Percentiles rank a stretch among this genome's conserved stretches.
phyloP scores from a whole-genome alignment of 208 protist genomes.

The Crithidia bombi region DNA sequence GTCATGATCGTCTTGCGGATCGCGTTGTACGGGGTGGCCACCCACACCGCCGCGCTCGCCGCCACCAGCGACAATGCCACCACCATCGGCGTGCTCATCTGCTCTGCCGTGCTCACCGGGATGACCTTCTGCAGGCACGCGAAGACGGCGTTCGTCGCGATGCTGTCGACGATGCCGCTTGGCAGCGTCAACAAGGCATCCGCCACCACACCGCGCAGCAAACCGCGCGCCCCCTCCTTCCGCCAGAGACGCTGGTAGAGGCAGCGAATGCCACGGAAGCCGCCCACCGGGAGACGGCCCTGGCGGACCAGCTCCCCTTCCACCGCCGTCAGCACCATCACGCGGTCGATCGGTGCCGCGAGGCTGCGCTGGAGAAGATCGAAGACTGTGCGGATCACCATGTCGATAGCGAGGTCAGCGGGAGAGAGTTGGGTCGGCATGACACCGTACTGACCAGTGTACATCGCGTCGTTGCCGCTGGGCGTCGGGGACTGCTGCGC shows the following conservation, averaged over 20 bases:
- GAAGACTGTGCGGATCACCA: conserved; percentile 49
- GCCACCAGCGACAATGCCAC: conserved; percentile 58
- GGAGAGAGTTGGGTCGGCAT: conserved; percentile 19
- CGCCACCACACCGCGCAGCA: conserved; percentile 69
- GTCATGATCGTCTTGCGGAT: conserved; percentile 77
- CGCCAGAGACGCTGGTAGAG: conserved; percentile 60
- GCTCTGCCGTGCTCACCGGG: conserved; percentile 38
- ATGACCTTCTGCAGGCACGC: conserved; percentile 45
- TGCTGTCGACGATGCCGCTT: conserved; percentile 53
- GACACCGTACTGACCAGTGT: conserved; percentile 20
- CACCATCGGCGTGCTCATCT: conserved; percentile 47
- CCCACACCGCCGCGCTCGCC: conserved; percentile 52
- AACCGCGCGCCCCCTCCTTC: conserved; percentile 58
- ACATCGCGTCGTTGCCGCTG: conserved; percentile 14
- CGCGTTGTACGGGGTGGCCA: conserved; percentile 73
- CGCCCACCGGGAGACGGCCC: conserved; percentile 61
- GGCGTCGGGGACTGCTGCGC: conserved; percentile 9
- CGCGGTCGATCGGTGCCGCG: conserved; percentile 61
- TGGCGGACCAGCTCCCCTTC: conserved; percentile 80
- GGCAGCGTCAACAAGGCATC: conserved; percentile 70
- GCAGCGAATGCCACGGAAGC: conserved; percentile 62
- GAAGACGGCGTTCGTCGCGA: conserved; percentile 60
- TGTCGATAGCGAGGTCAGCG: conserved; percentile 46
- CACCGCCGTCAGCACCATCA: conserved; percentile 70
- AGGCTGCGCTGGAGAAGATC: conserved; percentile 69